phyloP scores from a whole-genome alignment of 768 basidiomycete genomes.

The Myochromella boudieri region DNA sequence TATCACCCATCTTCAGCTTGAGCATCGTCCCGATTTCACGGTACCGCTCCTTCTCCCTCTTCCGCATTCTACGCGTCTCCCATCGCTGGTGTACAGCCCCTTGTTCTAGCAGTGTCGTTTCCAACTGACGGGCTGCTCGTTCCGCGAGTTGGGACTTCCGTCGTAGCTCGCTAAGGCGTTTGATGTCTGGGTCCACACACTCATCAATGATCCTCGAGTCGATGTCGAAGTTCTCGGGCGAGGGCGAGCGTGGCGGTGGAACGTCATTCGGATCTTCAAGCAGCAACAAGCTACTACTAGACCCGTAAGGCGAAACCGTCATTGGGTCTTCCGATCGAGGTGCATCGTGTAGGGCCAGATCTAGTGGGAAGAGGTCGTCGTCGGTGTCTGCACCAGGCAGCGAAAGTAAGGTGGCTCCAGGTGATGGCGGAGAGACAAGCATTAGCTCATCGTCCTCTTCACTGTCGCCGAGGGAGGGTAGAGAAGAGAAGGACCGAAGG shows the following conservation, averaged over 20 bases:
- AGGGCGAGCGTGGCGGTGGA: slow-evolving; percentile 39
- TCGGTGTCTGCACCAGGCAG: slow-evolving; percentile 35
- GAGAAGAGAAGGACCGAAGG: slow-evolving; percentile 15
- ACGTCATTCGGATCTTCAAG: slow-evolving; percentile 28
- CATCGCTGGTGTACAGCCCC: slow-evolving; percentile 32
- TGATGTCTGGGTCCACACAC: slow-evolving; percentile 35
- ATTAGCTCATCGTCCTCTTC: slow-evolving; percentile 13
- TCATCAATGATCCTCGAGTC: slow-evolving; percentile 31
- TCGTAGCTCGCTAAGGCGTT: slow-evolving; percentile 38
- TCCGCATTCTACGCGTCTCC: slow-evolving; percentile 45
- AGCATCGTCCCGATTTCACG: slow-evolving; percentile 57
- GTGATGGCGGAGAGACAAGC: slow-evolving; percentile 20
- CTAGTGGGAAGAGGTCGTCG: slow-evolving; percentile 25
- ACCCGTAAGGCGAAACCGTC: slow-evolving; percentile 3
- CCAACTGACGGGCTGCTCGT: slow-evolving; percentile 19
- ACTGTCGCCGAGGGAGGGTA: slow-evolving; percentile 29
- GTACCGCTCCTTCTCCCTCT: slow-evolving; percentile 52
- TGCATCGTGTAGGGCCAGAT: neutral
- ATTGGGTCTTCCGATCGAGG: slow-evolving; percentile 1
- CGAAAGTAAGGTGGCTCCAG: slow-evolving; percentile 23
- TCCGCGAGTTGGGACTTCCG: slow-evolving; percentile 26
- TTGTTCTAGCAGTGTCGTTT: slow-evolving; percentile 27
- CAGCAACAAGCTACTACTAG: slow-evolving; percentile 32
- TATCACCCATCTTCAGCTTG: slow-evolving; percentile 47
- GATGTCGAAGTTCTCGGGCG: slow-evolving; percentile 40